Evolutionary conservation across 352 stramenopile genomes (phyloP).

Genomic region (Globisporangium nodosum): DNA sequence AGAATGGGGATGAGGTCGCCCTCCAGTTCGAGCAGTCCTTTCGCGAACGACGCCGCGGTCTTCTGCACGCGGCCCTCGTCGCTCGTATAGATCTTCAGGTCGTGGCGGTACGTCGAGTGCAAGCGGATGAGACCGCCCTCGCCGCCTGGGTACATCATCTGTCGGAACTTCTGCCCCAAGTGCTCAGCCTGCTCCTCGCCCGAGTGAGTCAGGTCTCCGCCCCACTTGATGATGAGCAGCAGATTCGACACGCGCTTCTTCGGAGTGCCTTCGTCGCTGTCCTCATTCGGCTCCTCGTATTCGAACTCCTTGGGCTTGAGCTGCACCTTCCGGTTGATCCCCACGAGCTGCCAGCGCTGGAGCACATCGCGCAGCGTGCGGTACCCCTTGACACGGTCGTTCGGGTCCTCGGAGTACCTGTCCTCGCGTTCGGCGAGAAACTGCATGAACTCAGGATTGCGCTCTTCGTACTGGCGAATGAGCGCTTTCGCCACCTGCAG

Average conservation of each 20-base stretch:
- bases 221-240: slow-evolving; percentile 99
- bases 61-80: slow-evolving; percentile 99
- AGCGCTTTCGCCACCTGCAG: slow-evolving; percentile 75
- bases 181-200: slow-evolving; percentile 95
- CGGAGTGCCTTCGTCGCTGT: slow-evolving; percentile 8
- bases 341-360: slow-evolving; percentile 93
- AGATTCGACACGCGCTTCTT: slow-evolving; percentile 77
- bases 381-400: slow-evolving; percentile 77
- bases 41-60: slow-evolving; percentile 98
- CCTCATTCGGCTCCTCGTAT: slow-evolving; percentile 19
- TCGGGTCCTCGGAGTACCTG: slow-evolving; percentile 52
- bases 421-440: slow-evolving; percentile 63
- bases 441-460: slow-evolving; percentile 49
- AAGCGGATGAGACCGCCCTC: slow-evolving; percentile 95
- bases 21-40: slow-evolving; percentile 98
- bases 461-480: slow-evolving; percentile 56
- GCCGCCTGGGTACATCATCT: slow-evolving; percentile 89
- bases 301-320: slow-evolving; percentile 75
- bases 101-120: slow-evolving; percentile 99
- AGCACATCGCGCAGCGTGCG: slow-evolving; percentile 93
- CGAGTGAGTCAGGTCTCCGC: slow-evolving; percentile 97
- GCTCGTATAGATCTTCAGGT: slow-evolving; percentile 99
- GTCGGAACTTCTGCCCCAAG: slow-evolving; percentile 88
- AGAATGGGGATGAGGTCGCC: slow-evolving; percentile 99
- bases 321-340: slow-evolving; percentile 99